These are phyloP conservation scores for Myriosclerotinia curreyana DNA, from an alignment of 2,329 filamentous ascomycete species.

Conservation along the genomic window DNA sequence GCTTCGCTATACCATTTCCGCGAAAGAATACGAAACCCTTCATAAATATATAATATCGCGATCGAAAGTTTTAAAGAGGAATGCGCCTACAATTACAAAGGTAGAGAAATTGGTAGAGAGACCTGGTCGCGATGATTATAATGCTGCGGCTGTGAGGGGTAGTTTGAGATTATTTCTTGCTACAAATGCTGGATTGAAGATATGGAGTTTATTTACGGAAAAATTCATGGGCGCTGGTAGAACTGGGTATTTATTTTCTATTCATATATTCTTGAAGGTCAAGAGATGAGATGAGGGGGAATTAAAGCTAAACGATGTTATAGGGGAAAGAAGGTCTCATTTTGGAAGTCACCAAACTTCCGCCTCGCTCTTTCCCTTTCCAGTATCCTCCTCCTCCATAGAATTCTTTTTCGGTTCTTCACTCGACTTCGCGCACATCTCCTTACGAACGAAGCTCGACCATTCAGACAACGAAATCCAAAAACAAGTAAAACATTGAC, in stretches of 20 bases:
- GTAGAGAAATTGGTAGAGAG: constrained; percentile 46
- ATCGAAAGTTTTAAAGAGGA: constrained; percentile 55
- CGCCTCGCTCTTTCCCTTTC: constrained; percentile 80
- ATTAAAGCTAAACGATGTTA: constrained; percentile 19
- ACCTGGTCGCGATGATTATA: constrained; percentile 57
- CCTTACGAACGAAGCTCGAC: constrained; percentile 72
- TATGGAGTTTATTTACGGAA: constrained; percentile 53
- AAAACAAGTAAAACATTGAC: constrained; percentile 71
- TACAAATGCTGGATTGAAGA: constrained; percentile 61
- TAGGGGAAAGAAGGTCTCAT: constrained; percentile 48
- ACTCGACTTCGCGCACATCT: constrained; percentile 73
- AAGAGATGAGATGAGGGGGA: background rate
- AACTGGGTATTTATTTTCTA: constrained; percentile 22
- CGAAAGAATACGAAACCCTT: constrained; percentile 79
- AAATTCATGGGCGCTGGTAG: constrained; percentile 45
- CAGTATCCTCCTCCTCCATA: constrained; percentile 81
- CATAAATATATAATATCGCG: constrained; percentile 80
- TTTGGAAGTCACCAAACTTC: constrained; percentile 65
- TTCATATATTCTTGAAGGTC: background rate
- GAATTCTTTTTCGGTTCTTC: constrained; percentile 88
- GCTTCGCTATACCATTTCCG: constrained; percentile 79
- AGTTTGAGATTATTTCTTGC: constrained; percentile 67
- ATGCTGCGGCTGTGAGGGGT: constrained; percentile 66
- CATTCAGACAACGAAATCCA: constrained; percentile 82
- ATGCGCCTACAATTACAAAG: constrained; percentile 53